phyloP scores from a whole-genome alignment of 345 rosid species.

The Salix koriyanagi region DNA sequence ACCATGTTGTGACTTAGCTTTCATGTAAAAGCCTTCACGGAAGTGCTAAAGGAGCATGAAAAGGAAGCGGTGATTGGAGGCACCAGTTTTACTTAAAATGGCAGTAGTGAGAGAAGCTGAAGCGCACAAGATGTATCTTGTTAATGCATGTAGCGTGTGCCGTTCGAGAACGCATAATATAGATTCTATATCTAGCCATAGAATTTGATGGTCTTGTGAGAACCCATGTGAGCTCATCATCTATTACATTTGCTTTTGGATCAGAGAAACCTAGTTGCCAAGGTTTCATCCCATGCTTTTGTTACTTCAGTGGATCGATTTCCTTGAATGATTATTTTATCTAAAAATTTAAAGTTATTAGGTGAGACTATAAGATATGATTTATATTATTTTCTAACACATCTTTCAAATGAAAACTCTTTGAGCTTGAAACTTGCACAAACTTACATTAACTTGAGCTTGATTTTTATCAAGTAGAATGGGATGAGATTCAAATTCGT shows the following conservation, averaged over 20 bases:
- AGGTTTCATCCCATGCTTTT: neutral
- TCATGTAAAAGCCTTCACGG: conserved; percentile 13
- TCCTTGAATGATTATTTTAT: too few relatives aligned
- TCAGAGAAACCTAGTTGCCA: neutral
- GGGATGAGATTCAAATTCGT: rapidly evolving
- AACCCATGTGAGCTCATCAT: neutral
- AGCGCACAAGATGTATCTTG: neutral
- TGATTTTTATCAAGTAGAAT: too few relatives aligned
- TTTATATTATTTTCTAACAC: too few relatives aligned
- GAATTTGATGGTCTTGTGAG: neutral
- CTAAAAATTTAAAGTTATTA: too few relatives aligned
- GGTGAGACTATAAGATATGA: rapidly evolving
- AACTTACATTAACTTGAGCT: rapidly evolving
- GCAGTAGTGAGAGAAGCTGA: neutral
- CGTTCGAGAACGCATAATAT: neutral
- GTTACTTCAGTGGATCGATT: neutral
- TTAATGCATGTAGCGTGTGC: neutral
- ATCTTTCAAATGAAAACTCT: rapidly evolving
- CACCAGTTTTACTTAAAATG: neutral
- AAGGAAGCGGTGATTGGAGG: neutral
- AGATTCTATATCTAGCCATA: neutral
- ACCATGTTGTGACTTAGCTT: neutral
- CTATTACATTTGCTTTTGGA: neutral
- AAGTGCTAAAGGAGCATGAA: conserved; percentile 9
- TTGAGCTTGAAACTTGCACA: too few relatives aligned